These are phyloP conservation scores for Delonix regia DNA, from an alignment of 306 rosid genomes.

Conservation along the genomic window DNA sequence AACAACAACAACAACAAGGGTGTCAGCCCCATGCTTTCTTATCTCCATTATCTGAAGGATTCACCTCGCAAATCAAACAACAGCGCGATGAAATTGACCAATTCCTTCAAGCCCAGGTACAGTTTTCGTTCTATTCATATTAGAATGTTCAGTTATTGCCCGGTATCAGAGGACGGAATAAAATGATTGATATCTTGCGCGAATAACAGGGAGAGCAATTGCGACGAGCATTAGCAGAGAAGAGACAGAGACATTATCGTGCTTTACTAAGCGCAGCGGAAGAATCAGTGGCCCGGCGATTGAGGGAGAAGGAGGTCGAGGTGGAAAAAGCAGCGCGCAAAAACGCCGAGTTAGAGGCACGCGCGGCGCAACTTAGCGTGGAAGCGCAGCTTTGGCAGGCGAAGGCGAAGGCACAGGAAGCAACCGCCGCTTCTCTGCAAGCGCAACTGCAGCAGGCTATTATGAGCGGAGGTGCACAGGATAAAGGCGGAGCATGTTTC, in stretches of 20 bases:
- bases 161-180: not conserved
- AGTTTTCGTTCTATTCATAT: not conserved
- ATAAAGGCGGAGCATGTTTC: slow-evolving; percentile 25
- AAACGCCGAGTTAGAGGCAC: slow-evolving; percentile 78
- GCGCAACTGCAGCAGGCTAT: slow-evolving; percentile 80
- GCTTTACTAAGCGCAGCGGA: slow-evolving; percentile 65
- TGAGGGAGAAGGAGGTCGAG: slow-evolving; percentile 73
- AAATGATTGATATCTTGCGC: not conserved
- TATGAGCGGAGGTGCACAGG: slow-evolving; percentile 42
- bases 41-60: slow-evolving; percentile 61
- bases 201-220: slow-evolving; percentile 66
- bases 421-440: slow-evolving; percentile 67
- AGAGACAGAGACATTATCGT: slow-evolving; percentile 66
- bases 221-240: slow-evolving; percentile 68
- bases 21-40: slow-evolving; percentile 50
- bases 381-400: slow-evolving; percentile 91
- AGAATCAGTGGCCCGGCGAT: slow-evolving; percentile 54
- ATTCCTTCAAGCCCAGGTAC: slow-evolving; percentile 80
- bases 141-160: not conserved
- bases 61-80: slow-evolving; percentile 70
- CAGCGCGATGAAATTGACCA: slow-evolving; percentile 76
- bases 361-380: slow-evolving; percentile 71
- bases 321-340: slow-evolving; percentile 70
- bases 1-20: slow-evolving; percentile 34
- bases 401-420: slow-evolving; percentile 76